These are phyloP conservation scores for Neurospora crassa DNA, from an alignment of 2,329 filamentous ascomycete genomes.

Conservation along the genomic window DNA sequence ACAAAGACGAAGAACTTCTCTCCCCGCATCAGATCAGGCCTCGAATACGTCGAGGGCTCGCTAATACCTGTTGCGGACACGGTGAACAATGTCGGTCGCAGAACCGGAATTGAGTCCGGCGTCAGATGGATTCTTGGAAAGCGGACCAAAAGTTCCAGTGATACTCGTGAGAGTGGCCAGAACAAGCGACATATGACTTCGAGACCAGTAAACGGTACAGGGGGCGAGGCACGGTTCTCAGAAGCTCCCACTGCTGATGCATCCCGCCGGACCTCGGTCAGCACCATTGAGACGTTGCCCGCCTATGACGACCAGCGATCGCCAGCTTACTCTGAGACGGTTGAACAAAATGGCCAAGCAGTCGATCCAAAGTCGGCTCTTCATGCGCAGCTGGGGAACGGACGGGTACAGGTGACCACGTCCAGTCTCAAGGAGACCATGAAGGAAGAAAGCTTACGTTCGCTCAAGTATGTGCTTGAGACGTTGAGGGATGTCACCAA, in stretches of 20 bases:
- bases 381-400: slow-evolving; percentile 29
- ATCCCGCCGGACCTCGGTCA: slow-evolving; percentile 50
- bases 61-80: slow-evolving; percentile 80
- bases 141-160: slow-evolving; percentile 29
- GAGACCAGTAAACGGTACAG: slow-evolving; percentile 33
- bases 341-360: slow-evolving; percentile 22
- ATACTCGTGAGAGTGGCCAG: slow-evolving; percentile 33
- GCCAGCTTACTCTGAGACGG: slow-evolving; percentile 61
- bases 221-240: slow-evolving; percentile 17
- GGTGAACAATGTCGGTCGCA: slow-evolving; percentile 71
- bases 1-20: slow-evolving; percentile 83
- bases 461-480: slow-evolving; percentile 72
- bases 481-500: slow-evolving; percentile 66
- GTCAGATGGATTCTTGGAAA: slow-evolving; percentile 73
- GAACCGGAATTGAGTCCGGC: slow-evolving; percentile 80
- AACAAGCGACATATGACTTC: slow-evolving; percentile 46
- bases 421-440: slow-evolving; percentile 86
- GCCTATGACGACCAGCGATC: slow-evolving; percentile 74
- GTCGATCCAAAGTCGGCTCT: background rate
- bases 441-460: slow-evolving; percentile 77
- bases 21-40: slow-evolving; percentile 78
- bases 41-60: slow-evolving; percentile 83
- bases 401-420: slow-evolving; percentile 78
- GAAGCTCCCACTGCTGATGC: slow-evolving; percentile 1
- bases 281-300: slow-evolving; percentile 65